Evolutionary conservation across 805 yeast genomes (phyloP).

Genomic region (Sporopachydermia lactativora): DNA sequence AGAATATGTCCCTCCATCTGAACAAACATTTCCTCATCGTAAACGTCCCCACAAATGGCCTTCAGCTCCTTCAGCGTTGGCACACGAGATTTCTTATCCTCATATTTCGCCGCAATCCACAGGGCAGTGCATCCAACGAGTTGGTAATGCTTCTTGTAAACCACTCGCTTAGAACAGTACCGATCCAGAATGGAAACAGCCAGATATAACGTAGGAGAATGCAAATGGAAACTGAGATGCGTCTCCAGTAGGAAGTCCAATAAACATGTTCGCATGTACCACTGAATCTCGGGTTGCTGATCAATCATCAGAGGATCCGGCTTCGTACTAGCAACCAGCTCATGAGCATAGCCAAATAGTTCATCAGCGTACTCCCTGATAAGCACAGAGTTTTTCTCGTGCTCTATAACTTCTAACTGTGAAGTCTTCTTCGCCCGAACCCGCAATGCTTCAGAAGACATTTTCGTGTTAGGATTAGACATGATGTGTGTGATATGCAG

Average conservation of each 20-base stretch:
- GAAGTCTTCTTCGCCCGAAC: neutral
- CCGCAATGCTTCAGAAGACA: no score
- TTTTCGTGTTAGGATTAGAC: no score
- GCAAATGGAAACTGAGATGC: constrained; percentile 44
- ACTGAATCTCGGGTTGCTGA: constrained; percentile 78
- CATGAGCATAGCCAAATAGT: neutral
- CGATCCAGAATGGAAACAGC: constrained; percentile 74
- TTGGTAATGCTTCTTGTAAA: constrained; percentile 76
- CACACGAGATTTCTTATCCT: constrained; percentile 58
- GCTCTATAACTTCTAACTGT: neutral
- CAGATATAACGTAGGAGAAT: constrained; percentile 51
- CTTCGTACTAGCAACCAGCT: constrained; percentile 10
- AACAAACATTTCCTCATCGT: constrained; percentile 43
- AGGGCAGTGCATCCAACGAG: constrained; percentile 82
- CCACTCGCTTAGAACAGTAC: constrained; percentile 79
- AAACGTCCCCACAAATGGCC: constrained; percentile 53
- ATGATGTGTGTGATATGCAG: no score
- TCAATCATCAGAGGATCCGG: constrained; percentile 55
- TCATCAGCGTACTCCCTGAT: neutral
- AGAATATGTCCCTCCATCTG: constrained; percentile 73
- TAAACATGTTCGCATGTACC: constrained; percentile 57
- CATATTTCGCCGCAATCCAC: constrained; percentile 85
- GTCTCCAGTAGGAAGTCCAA: constrained; percentile 67
- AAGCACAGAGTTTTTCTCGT: neutral
- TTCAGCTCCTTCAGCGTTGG: constrained; percentile 64